Evolutionary conservation across 768 basidiomycete genomes (phyloP).

Genomic region (Roridomyces roridus): DNA sequence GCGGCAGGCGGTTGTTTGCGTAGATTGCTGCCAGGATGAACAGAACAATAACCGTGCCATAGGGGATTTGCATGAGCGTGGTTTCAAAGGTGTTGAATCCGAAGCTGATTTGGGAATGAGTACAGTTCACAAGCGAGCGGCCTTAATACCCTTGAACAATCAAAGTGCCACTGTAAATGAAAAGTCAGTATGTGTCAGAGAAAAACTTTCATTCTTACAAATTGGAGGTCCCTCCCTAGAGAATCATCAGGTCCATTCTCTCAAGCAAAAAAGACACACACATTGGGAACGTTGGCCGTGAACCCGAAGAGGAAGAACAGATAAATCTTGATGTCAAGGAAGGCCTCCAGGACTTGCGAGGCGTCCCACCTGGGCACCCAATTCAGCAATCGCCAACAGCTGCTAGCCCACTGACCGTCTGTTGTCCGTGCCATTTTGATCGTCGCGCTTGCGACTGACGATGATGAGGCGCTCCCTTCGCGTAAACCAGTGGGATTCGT

Average conservation of each 20-base stretch:
- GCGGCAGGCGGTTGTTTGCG: conserved; percentile 26
- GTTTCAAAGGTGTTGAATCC: conserved; percentile 36
- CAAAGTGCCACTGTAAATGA: conserved; percentile 25
- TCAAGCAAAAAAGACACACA: background rate
- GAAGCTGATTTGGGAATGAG: conserved; percentile 26
- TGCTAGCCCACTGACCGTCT: conserved; percentile 17
- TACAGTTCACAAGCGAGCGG: no score
- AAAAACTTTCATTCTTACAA: conserved; percentile 19
- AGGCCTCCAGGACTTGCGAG: conserved; percentile 31
- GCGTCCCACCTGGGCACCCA: conserved; percentile 22
- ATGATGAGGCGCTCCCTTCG: conserved; percentile 38
- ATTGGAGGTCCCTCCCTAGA: conserved; percentile 33
- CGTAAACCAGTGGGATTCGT: conserved; percentile 37
- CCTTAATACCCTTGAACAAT: conserved; percentile 29
- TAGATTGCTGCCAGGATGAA: conserved; percentile 28
- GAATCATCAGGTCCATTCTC: background rate
- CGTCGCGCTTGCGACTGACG: conserved; percentile 40
- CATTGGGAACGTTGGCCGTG: conserved; percentile 33
- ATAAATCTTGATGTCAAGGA: conserved; percentile 40
- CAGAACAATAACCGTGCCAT: conserved; percentile 28
- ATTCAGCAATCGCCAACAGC: background rate
- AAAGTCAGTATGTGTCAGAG: background rate
- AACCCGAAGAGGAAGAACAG: conserved; percentile 38
- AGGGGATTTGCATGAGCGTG: conserved; percentile 32
- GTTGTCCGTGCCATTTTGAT: conserved; percentile 34